Evolutionary conservation across 257 asterid genomes (phyloP).

Genomic region (Perilla frutescens): DNA sequence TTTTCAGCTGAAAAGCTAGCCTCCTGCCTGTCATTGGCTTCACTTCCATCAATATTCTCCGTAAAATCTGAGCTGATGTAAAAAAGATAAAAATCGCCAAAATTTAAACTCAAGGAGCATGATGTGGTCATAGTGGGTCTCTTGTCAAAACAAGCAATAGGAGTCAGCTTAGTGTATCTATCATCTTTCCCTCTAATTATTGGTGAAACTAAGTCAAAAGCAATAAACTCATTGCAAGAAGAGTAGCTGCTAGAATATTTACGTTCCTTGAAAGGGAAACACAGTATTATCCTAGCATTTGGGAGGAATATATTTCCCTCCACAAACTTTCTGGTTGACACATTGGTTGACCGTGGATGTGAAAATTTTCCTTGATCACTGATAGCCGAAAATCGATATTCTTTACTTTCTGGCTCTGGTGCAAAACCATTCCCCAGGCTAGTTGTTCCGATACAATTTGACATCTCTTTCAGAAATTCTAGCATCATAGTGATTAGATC

Average conservation of each 20-base stretch:
- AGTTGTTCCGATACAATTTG: slow-evolving; percentile 45
- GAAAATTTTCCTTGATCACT: slow-evolving; percentile 47
- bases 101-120: slow-evolving; percentile 62
- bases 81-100: slow-evolving; percentile 63
- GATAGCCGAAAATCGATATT: slow-evolving; percentile 32
- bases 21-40: slow-evolving; percentile 41
- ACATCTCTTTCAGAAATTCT: slow-evolving; percentile 60
- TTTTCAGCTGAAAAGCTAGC: slow-evolving; percentile 55
- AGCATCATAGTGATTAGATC: slow-evolving; percentile 49
- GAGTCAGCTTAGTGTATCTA: slow-evolving; percentile 47
- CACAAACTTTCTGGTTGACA: slow-evolving; percentile 46
- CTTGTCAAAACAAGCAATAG: slow-evolving; percentile 50
- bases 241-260: slow-evolving; percentile 55
- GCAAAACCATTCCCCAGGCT: slow-evolving; percentile 33
- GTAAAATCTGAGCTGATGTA: slow-evolving; percentile 50
- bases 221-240: slow-evolving; percentile 72
- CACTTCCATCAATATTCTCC: slow-evolving; percentile 50
- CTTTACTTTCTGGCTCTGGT: slow-evolving; percentile 37
- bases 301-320: slow-evolving; percentile 66
- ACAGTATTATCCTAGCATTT: slow-evolving; percentile 77
- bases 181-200: slow-evolving; percentile 45
- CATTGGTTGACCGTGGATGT: slow-evolving; percentile 38
- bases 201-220: slow-evolving; percentile 65
- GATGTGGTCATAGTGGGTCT: slow-evolving; percentile 47
- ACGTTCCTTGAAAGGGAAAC: slow-evolving; percentile 60